A percentile compares a stretch with the other conserved stretches of the same genome.
Conservation (phyloP, 1,139 yeast genomes). For the Saccharomycopsis phalli region DNA sequence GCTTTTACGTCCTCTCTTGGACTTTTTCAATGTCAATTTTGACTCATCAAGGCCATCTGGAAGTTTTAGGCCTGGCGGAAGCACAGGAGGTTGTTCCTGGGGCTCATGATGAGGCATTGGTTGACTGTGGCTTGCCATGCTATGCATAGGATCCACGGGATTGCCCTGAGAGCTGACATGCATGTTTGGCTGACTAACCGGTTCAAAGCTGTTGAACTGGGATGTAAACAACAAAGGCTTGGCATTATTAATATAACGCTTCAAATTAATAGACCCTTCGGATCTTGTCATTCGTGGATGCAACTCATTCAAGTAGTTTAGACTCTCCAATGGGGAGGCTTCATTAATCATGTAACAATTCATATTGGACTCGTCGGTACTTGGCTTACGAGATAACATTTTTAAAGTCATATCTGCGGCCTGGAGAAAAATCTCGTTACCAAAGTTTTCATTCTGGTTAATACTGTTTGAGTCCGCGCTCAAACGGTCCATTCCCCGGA, state of each 20-base stretch:
- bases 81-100: neutral
- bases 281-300: constrained; percentile 22
- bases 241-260: constrained; percentile 16
- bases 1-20: constrained; percentile 14
- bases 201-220: neutral
- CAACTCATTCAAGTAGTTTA: constrained; percentile 18
- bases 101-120: neutral
- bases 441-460: constrained; percentile 5
- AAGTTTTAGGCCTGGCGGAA: constrained; percentile 11
- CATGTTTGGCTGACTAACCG: neutral
- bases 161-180: neutral
- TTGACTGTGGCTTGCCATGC: neutral
- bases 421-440: constrained; percentile 22
- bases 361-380: constrained; percentile 7
- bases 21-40: constrained; percentile 15
- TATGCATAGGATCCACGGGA: neutral
- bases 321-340: neutral
- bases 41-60: constrained; percentile 19
- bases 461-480: constrained; percentile 1
- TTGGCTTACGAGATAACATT: constrained; percentile 25
- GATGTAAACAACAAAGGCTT: constrained; percentile 6
- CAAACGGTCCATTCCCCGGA: neutral
- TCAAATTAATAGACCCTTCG: constrained; percentile 23
- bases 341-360: constrained; percentile 2
- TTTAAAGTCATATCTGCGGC: constrained; percentile 29